Percentiles rank a stretch among this genome's conserved stretches.
Conservation (phyloP, 768 basidiomycete genomes). For the Holtermannia corniformis region DNA sequence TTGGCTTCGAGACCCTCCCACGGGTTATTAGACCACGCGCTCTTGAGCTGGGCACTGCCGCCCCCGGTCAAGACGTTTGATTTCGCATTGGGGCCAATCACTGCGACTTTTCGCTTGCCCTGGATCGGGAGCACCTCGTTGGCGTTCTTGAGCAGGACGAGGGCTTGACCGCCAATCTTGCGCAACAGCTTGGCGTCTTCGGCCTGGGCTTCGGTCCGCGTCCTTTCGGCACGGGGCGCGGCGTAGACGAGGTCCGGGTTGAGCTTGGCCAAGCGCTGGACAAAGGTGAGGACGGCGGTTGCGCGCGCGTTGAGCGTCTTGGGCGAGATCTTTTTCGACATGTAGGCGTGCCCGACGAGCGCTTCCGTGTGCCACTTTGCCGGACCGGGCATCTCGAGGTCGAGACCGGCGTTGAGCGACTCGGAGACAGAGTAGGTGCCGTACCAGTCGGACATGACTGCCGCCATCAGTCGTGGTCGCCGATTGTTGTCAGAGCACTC, state of each 20-base stretch:
- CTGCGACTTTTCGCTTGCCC: slow-evolving; percentile 48
- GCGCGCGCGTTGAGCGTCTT: slow-evolving; percentile 46
- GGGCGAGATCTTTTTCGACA: slow-evolving; percentile 46
- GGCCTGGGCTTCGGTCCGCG: slow-evolving; percentile 3
- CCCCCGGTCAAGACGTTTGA: slow-evolving; percentile 62
- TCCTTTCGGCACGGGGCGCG: slow-evolving; percentile 10
- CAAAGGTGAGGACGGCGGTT: slow-evolving; percentile 53
- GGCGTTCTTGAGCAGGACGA: slow-evolving; percentile 61
- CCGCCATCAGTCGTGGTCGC: no score
- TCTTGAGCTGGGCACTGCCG: slow-evolving; percentile 58
- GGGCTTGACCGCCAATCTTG: slow-evolving; percentile 53
- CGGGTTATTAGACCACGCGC: slow-evolving; percentile 57
- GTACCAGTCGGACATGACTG: slow-evolving; percentile 48
- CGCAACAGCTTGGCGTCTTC: slow-evolving; percentile 55
- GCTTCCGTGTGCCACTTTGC: slow-evolving; percentile 9
- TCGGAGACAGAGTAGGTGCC: slow-evolving; percentile 46
- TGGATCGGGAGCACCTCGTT: slow-evolving; percentile 48
- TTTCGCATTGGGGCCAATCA: slow-evolving; percentile 63
- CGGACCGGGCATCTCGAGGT: slow-evolving; percentile 41
- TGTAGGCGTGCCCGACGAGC: slow-evolving; percentile 12
- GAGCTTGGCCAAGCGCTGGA: slow-evolving; percentile 56
- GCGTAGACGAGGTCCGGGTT: slow-evolving; percentile 59
- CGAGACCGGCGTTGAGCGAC: slow-evolving; percentile 54
- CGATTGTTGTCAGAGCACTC: no score
- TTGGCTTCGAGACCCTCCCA: slow-evolving; percentile 47